Evolutionary conservation across 257 asterid genomes (phyloP).

Genomic region (Echites panduratus): DNA sequence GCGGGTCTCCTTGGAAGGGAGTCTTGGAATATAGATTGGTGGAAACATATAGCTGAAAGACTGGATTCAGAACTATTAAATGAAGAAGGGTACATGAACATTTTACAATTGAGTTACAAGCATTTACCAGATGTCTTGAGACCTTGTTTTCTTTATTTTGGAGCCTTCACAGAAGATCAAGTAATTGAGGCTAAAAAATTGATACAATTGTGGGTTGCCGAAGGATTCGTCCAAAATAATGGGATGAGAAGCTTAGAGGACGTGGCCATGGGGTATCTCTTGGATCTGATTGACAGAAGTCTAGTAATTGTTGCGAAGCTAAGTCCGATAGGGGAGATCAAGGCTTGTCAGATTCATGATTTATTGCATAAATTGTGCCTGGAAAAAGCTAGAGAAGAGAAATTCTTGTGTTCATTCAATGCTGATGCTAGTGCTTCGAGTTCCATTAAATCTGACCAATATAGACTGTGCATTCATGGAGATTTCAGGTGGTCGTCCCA

Average conservation of each 20-base stretch:
- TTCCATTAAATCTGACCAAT: not conserved
- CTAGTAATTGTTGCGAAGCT: not conserved
- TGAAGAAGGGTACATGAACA: not conserved
- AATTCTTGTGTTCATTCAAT: not conserved
- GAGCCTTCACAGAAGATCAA: not conserved
- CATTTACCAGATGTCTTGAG: slow-evolving; percentile 7
- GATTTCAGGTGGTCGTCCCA: not conserved
- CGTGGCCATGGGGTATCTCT: not conserved
- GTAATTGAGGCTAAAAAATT: not conserved
- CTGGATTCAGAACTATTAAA: no score
- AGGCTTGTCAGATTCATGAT: not conserved
- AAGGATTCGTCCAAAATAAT: not conserved
- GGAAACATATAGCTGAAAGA: not conserved
- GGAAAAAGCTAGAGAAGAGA: not conserved
- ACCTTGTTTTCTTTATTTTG: slow-evolving; percentile 11
- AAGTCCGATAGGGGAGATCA: not conserved
- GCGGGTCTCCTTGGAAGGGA: not conserved
- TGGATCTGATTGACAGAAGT: not conserved
- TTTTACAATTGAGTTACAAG: slow-evolving; percentile 3
- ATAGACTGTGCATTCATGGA: not conserved
- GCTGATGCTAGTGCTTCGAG: not conserved
- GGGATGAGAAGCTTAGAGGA: not conserved
- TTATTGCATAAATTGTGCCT: not conserved
- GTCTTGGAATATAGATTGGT: not conserved
- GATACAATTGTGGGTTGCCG: not conserved